Base-by-base conservation (phyloP, 1,139 yeast genomes). In the Sugiyamaella paludigena region DNA sequence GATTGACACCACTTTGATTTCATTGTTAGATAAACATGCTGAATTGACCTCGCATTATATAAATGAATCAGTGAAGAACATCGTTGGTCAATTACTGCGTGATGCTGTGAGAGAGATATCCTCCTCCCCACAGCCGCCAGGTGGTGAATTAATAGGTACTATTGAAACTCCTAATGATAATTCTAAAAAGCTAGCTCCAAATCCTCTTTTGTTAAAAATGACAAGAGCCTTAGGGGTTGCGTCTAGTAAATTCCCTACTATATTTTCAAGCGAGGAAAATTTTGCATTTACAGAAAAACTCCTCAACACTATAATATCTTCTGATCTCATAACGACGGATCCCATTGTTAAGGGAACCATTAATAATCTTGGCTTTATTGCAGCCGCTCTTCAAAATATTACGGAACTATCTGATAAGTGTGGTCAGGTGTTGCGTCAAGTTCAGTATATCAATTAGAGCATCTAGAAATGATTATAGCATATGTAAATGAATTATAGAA, bases 221-320 rank as follows among this genome's bases (percentile, higher is more conserved):
- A 50, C 58, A 26, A 56, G 56, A 29, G 47, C 52, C 4, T 41
- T 59, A 26, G 62, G 62, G 2, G 40, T 58, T 6, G 40, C 56
- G 11, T 50, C 61, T 2, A 11, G 36, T 4, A 30, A 13, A n/a
- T 33, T 31, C 2, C 39, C 26, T 24, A 39, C 16, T 24, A 27
- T 32, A n/a, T 28, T 40, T 9, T 34, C 36, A 8, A 19, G 9
- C 19, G 35, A 36, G 31, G 27, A 4, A 29, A 37, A 36, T 26
- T 34, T 42, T 13, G 45, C 47, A 7, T 19, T 46, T 28, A 31
- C 45, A 2, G 29, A 29, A 19, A 13, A 28, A 10, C 45, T 48
- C 9, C 43, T 50, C 37, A 47, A 38, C 11, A 24, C 38, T 6
- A 44, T 33, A 2, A 12, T 12, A 2, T 13, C 30, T 8, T 32